Conservation (phyloP, 768 basidiomycete genomes). For the Glaciozyma martinii region DNA sequence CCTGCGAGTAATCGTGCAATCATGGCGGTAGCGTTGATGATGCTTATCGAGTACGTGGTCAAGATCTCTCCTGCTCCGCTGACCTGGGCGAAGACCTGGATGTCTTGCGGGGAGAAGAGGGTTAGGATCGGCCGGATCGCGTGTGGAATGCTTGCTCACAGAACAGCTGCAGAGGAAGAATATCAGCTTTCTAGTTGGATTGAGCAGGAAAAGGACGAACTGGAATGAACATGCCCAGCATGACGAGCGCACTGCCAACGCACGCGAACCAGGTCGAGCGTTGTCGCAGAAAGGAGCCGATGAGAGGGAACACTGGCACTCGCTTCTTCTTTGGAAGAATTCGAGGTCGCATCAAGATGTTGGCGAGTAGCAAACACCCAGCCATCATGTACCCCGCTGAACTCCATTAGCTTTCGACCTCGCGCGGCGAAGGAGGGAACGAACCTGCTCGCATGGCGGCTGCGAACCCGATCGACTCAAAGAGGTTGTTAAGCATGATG, state of each 20-base stretch:
- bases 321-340: not conserved
- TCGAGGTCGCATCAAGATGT: conserved; percentile 51
- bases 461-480: conserved; percentile 25
- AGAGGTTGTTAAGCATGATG: conserved; percentile 40
- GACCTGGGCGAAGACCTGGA: not conserved
- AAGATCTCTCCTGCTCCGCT: not conserved
- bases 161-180: conserved; percentile 21
- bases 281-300: conserved; percentile 37
- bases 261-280: conserved; percentile 19
- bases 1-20: conserved; percentile 21
- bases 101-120: not conserved
- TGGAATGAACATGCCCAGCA: conserved; percentile 22
- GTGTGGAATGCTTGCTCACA: not conserved
- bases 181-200: not conserved
- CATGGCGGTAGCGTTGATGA: conserved; percentile 26
- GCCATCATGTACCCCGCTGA: conserved; percentile 35
- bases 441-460: not conserved
- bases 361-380: conserved; percentile 57
- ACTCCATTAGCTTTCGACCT: no score
- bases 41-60: conserved; percentile 10
- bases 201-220: not conserved
- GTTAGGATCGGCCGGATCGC: not conserved
- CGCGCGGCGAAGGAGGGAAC: not conserved
- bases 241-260: conserved; percentile 10
- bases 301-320: conserved; percentile 1